Conservation (phyloP, 176 grass and related monocot species). For the Pharus latifolius region DNA sequence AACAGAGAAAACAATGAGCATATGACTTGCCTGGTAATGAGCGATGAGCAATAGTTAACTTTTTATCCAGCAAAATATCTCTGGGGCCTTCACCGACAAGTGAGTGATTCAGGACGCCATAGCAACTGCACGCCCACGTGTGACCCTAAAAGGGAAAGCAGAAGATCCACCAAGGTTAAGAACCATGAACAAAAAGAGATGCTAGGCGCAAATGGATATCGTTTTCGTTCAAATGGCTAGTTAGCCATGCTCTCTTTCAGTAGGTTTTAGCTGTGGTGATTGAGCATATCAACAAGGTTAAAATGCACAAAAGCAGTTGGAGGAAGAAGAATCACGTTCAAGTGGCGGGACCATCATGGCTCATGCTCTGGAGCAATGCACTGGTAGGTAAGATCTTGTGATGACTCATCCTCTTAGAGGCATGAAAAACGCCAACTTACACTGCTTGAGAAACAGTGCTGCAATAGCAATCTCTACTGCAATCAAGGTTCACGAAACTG, state of each 20-base stretch:
- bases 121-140: slow-evolving; percentile 7
- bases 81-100: background rate
- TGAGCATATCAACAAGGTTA: background rate
- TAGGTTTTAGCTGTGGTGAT: slow-evolving; percentile 4
- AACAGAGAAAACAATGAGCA: background rate
- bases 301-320: background rate
- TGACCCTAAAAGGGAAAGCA: slow-evolving; percentile 28
- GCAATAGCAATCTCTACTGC: background rate
- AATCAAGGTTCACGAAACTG: background rate
- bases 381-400: background rate
- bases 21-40: background rate
- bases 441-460: background rate
- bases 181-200: slow-evolving; percentile 3
- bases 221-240: slow-evolving; percentile 25
- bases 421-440: background rate
- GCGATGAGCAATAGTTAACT: background rate
- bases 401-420: background rate
- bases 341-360: background rate
- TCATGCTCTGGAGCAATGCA: background rate
- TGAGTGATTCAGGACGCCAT: background rate
- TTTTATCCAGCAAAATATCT: background rate
- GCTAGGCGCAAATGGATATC: slow-evolving; percentile 21
- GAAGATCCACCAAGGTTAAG: slow-evolving; percentile 18
- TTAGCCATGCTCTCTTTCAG: background rate
- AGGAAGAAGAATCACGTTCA: background rate